Conservation (phyloP, 352 stramenopile genomes). For the Globisporangium alternatum region DNA sequence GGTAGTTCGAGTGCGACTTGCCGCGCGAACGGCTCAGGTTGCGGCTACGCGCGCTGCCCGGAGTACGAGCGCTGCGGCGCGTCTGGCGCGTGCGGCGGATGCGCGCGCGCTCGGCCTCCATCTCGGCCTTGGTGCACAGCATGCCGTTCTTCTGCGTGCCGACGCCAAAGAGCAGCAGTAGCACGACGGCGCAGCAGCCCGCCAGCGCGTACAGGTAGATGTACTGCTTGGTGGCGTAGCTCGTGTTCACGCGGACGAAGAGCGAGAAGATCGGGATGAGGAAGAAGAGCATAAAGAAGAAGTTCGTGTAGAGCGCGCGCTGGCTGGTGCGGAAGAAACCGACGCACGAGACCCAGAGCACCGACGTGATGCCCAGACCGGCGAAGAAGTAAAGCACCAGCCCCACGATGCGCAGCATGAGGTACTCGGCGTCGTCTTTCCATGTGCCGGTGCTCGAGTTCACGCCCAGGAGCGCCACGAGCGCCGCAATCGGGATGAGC, state of each 20-base stretch:
- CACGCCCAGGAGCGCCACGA: conserved; percentile 51
- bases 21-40: conserved; percentile 64
- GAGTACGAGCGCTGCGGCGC: conserved; percentile 52
- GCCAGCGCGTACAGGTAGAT: conserved; percentile 54
- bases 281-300: conserved; percentile 81
- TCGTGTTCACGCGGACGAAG: conserved; percentile 36
- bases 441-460: conserved; percentile 51
- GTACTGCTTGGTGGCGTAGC: conserved; percentile 39
- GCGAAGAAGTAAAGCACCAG: conserved; percentile 79
- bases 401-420: conserved; percentile 71
- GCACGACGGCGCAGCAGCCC: conserved; percentile 39
- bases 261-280: conserved; percentile 45
- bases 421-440: conserved; percentile 47
- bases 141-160: conserved; percentile 65
- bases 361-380: conserved; percentile 65
- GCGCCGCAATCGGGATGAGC: conserved; percentile 48
- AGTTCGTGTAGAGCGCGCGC: conserved; percentile 57
- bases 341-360: conserved; percentile 71
- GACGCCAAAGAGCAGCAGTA: conserved; percentile 47
- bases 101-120: conserved; percentile 46
- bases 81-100: conserved; percentile 47
- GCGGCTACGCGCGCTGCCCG: conserved; percentile 50
- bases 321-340: conserved; percentile 68
- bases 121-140: conserved; percentile 65
- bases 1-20: conserved; percentile 71